Percentiles rank a stretch among this genome's conserved stretches.
These are phyloP conservation scores for Hibiscus mutabilis DNA, from an alignment of 345 rosid genomes.

Conservation along the genomic window DNA sequence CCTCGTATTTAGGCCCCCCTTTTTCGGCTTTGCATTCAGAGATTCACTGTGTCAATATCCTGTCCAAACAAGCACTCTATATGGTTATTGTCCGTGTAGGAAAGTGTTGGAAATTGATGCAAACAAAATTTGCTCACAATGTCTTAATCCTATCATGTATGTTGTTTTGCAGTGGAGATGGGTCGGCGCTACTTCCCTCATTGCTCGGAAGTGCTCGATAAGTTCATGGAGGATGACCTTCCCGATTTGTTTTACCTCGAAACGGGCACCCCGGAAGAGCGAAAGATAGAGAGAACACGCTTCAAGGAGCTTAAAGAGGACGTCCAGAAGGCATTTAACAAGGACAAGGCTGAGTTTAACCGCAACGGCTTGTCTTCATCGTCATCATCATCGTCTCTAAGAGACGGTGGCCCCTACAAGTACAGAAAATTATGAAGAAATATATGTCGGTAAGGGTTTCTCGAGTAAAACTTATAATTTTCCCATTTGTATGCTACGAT, in stretches of 20 bases:
- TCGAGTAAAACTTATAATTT: background rate
- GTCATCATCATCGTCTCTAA: constrained; percentile 50
- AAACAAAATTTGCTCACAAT: background rate
- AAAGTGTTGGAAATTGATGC: background rate
- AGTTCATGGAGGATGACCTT: constrained; percentile 95
- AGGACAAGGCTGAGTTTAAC: constrained; percentile 68
- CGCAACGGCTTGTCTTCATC: constrained; percentile 48
- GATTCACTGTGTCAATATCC: background rate
- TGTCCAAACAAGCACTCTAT: background rate
- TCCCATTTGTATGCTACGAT: background rate
- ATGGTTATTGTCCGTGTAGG: background rate
- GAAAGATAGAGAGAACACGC: constrained; percentile 52
- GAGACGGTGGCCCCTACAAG: constrained; percentile 20
- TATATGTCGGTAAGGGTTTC: background rate
- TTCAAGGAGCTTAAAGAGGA: constrained; percentile 79
- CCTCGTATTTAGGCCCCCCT: background rate
- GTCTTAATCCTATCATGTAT: background rate
- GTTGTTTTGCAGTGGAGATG: constrained; percentile 57
- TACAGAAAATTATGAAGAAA: constrained; percentile 27
- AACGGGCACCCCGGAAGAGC: constrained; percentile 57
- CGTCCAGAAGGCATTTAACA: constrained; percentile 69
- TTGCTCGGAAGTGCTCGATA: constrained; percentile 83
- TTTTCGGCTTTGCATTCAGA: background rate
- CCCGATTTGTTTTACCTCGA: constrained; percentile 74
- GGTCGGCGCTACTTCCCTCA: constrained; percentile 78